Evolutionary conservation across 225 moss, liverwort and hornwort genomes (phyloP), one percentile per base, ranked within the genome.

Genomic region (Bryum argenteum): DNA sequence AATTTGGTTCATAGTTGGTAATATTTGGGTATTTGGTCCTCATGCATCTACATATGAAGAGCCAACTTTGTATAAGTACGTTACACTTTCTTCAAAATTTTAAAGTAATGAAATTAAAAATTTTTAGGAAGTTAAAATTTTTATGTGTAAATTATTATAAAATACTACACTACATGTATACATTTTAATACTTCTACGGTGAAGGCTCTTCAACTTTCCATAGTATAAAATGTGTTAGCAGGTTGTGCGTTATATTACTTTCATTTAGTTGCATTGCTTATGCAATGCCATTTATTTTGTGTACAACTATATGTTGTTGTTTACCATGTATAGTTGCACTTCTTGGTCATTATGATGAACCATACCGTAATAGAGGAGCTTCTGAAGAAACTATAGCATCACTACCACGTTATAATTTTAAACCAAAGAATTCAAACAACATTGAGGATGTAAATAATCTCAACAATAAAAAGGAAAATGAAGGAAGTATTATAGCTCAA

Each of bases 211-310:
- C 54, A 2, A 54, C n/a, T 18, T 20, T 43, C 9, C 0, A 8
- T 6, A 10, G 18, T 13, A n/a, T 23, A 3, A 1, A 41, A n/a
- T 54, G 0, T 55, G 28, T 24, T 24, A 37, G 38, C 11, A 79
- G 40, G 56, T 65, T 74, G 12, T 79, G 70, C 26, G 10, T 74
- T 52, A 51, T 79, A 1, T 64, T 74, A 44, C 73, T 83, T 11
- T 76, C 83, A 1, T 65, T 80, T 33, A 77, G 61, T 40, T 80
- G 83, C 61, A 80, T 80, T 40, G 80, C 76, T 10, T 80, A 83
- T 66, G 80, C 77, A 23, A 83, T 80, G 83, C 83, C 77, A 6
- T 77, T 83, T 6, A 61, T 83, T n/a, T 65, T 83, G 44, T 83
- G 80, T 6, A 75, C 80, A n/a, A 73, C 65, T 10, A 77, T 80